These are phyloP conservation scores for Phialophora macrospora DNA, from an alignment of 2,329 filamentous ascomycete species.

Conservation along the genomic window DNA sequence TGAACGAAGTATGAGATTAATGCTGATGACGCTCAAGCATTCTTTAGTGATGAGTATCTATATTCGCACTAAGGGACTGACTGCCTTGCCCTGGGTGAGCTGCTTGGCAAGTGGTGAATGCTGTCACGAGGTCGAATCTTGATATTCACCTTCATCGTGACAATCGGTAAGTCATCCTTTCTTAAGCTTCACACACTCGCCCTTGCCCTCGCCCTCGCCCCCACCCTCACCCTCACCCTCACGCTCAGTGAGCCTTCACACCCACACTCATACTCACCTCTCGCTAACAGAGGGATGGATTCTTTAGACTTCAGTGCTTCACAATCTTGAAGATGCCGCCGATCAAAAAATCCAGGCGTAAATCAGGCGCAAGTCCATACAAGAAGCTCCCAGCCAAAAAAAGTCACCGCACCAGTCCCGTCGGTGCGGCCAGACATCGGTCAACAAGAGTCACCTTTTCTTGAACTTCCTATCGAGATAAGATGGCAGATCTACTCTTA, in stretches of 20 bases:
- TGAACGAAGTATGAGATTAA: background rate
- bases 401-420: background rate
- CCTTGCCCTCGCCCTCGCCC: background rate
- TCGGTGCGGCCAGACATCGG: background rate
- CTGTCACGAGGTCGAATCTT: background rate
- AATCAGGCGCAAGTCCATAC: background rate
- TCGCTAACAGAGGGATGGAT: background rate
- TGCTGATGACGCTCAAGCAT: background rate
- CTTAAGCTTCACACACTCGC: too few relatives aligned
- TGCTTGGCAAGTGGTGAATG: background rate
- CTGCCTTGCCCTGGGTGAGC: background rate
- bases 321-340: background rate
- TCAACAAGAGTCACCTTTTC: conserved; percentile 2
- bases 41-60: too few relatives aligned
- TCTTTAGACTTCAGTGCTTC: background rate
- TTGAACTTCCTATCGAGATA: conserved; percentile 18
- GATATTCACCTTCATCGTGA: background rate
- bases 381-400: background rate
- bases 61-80: too few relatives aligned
- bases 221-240: too few relatives aligned
- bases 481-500: conserved; percentile 17
- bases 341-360: background rate
- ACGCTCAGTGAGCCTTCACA: background rate
- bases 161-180: background rate
- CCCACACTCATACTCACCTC: background rate